A percentile compares a stretch with the other conserved stretches of the same genome.
phyloP scores from a whole-genome alignment of 176 grass and related monocot genomes.

The Areca catechu region DNA sequence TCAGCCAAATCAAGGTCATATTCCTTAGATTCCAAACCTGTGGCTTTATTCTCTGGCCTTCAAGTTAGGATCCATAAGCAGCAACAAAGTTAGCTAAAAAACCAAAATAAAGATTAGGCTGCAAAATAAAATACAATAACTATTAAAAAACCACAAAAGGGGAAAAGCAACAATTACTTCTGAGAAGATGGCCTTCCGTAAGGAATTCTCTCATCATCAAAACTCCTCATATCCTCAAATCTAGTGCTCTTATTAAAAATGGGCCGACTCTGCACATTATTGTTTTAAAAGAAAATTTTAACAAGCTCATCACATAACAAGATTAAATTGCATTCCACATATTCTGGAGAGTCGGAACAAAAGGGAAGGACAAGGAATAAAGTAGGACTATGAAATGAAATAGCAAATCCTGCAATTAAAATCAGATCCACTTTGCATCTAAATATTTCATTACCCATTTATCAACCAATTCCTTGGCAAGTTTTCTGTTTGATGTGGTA shows the following conservation, averaged over 20 bases:
- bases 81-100: neutral
- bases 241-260: conserved; percentile 99
- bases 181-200: conserved; percentile 64
- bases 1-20: conserved; percentile 74
- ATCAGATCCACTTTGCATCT: neutral
- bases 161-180: conserved; percentile 35
- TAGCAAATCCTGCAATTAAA: conserved; percentile 6
- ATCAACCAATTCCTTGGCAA: conserved; percentile 93
- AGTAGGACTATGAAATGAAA: neutral
- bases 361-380: too few relatives aligned
- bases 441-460: conserved; percentile 63
- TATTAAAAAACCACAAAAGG: too few relatives aligned
- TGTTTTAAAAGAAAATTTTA: neutral
- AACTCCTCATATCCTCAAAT: conserved; percentile 85
- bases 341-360: neutral
- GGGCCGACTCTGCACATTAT: conserved; percentile 65
- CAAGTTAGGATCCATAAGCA: conserved; percentile 10
- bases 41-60: conserved; percentile 62
- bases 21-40: conserved; percentile 53
- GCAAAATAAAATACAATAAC: too few relatives aligned
- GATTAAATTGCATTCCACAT: too few relatives aligned
- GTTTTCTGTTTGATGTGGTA: conserved; percentile 83
- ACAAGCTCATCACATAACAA: too few relatives aligned
- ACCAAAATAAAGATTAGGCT: conserved; percentile 1
- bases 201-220: conserved; percentile 64